Conservation (phyloP, 2,329 filamentous ascomycete species). For the Pyrenophora seminiperda region DNA sequence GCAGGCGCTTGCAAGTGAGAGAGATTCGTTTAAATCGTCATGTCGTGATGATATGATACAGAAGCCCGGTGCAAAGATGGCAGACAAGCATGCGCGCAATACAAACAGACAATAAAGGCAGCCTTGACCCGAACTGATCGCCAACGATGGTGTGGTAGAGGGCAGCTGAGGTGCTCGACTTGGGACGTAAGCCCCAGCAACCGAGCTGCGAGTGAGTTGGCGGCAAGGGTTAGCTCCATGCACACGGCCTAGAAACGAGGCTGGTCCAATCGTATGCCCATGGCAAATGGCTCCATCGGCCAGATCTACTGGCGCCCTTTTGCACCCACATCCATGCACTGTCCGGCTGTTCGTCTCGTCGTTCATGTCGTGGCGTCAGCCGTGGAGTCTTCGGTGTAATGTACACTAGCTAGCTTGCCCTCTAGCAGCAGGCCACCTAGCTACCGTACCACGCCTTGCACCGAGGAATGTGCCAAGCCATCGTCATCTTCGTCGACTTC, state of each 20-base stretch:
- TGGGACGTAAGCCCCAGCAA: conserved; percentile 7
- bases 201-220: conserved; percentile 16
- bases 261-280: conserved; percentile 12
- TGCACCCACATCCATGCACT: neutral
- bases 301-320: conserved; percentile 13
- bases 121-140: conserved; percentile 24
- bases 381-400: neutral
- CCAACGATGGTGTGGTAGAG: conserved; percentile 23
- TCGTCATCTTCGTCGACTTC: neutral
- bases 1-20: conserved; percentile 23
- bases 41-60: conserved; percentile 24
- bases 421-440: too few relatives aligned
- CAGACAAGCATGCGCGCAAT: conserved; percentile 24
- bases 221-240: conserved; percentile 13
- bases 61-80: conserved; percentile 17
- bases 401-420: too few relatives aligned
- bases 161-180: conserved; percentile 33
- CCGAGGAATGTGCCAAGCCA: too few relatives aligned
- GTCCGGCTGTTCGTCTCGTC: neutral
- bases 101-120: conserved; percentile 19
- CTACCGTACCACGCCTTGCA: too few relatives aligned
- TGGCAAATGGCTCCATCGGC: conserved; percentile 15
- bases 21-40: conserved; percentile 26
- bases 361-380: neutral
- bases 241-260: conserved; percentile 13